These are phyloP conservation scores for Mycena metata DNA, from an alignment of 768 basidiomycete genomes.

Conservation along the genomic window DNA sequence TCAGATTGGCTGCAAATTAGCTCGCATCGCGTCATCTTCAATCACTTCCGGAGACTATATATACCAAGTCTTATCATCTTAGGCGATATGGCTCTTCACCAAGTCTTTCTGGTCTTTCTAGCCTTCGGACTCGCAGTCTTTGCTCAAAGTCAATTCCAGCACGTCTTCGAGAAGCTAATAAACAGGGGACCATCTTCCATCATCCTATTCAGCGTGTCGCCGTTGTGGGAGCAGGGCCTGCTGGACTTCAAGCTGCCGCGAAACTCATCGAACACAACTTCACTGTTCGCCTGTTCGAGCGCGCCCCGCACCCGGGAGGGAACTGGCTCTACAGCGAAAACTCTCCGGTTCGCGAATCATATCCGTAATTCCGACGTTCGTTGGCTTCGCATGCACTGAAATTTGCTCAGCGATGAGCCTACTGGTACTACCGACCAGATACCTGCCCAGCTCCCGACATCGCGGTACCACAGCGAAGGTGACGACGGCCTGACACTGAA, in stretches of 20 bases:
- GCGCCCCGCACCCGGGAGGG: constrained; percentile 37
- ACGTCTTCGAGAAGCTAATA: neutral
- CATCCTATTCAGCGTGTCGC: constrained; percentile 33
- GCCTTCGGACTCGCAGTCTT: neutral
- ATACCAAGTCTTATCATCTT: neutral
- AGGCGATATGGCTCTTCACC: neutral
- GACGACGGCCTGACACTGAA: constrained; percentile 23
- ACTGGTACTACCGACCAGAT: neutral
- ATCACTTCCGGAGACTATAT: neutral
- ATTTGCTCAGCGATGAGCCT: constrained; percentile 14
- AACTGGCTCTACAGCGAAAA: constrained; percentile 42
- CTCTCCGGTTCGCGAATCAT: constrained; percentile 35
- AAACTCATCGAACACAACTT: constrained; percentile 34
- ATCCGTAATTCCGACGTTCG: constrained; percentile 23
- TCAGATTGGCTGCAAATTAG: too few species aligned
- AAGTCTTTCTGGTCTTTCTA: neutral
- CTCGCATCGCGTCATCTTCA: too few species aligned
- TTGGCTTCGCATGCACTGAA: neutral
- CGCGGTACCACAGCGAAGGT: constrained; percentile 24
- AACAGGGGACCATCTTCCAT: constrained; percentile 17
- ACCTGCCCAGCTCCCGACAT: constrained; percentile 13
- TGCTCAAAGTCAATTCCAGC: neutral
- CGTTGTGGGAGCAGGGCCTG: constrained; percentile 34
- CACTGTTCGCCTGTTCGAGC: constrained; percentile 34
- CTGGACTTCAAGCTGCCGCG: constrained; percentile 35